Conservation (phyloP, 2,329 filamentous ascomycete species). For the Amylocarpus encephaloides region DNA sequence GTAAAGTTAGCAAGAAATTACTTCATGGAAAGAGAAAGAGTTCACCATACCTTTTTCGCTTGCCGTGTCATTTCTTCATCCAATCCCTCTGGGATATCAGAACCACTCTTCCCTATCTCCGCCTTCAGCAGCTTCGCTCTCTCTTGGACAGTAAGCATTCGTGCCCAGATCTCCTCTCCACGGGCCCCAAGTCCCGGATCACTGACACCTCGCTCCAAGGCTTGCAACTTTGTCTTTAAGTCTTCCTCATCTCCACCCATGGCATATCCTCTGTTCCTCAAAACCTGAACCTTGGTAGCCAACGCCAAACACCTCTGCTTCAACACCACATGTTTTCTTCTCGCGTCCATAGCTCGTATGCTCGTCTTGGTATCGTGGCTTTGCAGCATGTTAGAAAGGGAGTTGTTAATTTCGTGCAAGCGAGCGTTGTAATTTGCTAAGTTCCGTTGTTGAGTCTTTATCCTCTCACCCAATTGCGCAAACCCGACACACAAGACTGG, state of each 20-base stretch:
- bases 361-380: slow-evolving; percentile 72
- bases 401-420: slow-evolving; percentile 73
- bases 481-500: slow-evolving; percentile 73
- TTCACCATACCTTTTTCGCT: slow-evolving; percentile 61
- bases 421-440: slow-evolving; percentile 64
- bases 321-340: slow-evolving; percentile 65
- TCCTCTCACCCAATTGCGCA: slow-evolving; percentile 61
- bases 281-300: slow-evolving; percentile 72
- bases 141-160: slow-evolving; percentile 68
- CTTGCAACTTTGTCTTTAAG: slow-evolving; percentile 63
- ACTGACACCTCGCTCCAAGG: slow-evolving; percentile 61
- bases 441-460: slow-evolving; percentile 64
- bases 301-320: slow-evolving; percentile 67
- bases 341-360: slow-evolving; percentile 66
- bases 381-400: slow-evolving; percentile 64
- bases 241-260: slow-evolving; percentile 75
- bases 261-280: slow-evolving; percentile 75
- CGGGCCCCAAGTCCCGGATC: slow-evolving; percentile 70
- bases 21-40: slow-evolving; percentile 8
- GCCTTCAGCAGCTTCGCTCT: slow-evolving; percentile 66
- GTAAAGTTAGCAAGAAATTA: slow-evolving; percentile 15
- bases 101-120: slow-evolving; percentile 64
- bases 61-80: slow-evolving; percentile 65
- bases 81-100: slow-evolving; percentile 49
- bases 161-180: slow-evolving; percentile 80